Evolutionary conservation across 495 filamentous ascomycete species (phyloP).

Genomic region (Xylaria palmicola): DNA sequence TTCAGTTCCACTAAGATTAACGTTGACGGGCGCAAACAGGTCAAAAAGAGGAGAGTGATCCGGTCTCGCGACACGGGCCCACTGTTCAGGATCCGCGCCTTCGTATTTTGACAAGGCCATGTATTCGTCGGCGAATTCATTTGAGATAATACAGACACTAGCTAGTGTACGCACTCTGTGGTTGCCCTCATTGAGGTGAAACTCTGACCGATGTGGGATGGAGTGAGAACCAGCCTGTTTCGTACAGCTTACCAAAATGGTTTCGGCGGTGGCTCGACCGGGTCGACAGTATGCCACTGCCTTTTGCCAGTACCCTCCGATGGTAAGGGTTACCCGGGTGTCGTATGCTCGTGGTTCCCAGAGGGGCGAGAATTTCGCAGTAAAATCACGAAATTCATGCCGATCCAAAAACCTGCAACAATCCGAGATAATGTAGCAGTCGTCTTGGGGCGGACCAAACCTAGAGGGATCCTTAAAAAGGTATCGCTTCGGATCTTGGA

Average conservation of each 20-base stretch:
- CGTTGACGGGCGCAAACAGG: slow-evolving; percentile 14
- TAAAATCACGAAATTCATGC: slow-evolving; percentile 52
- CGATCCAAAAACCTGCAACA: slow-evolving; percentile 50
- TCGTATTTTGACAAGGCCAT: slow-evolving; percentile 11
- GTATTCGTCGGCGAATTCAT: slow-evolving; percentile 4
- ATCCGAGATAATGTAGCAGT: slow-evolving; percentile 65
- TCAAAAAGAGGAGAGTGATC: slow-evolving; percentile 16
- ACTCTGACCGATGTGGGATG: neutral
- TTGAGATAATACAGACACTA: slow-evolving; percentile 5
- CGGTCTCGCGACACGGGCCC: slow-evolving; percentile 2
- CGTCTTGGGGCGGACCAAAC: slow-evolving; percentile 44
- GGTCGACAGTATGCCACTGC: neutral
- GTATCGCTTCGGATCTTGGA: slow-evolving; percentile 42
- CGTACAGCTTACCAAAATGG: neutral
- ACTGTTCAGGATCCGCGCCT: neutral
- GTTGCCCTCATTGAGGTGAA: neutral
- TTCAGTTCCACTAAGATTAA: slow-evolving; percentile 6
- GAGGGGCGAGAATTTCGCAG: slow-evolving; percentile 40
- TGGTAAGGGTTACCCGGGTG: neutral
- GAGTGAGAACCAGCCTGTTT: neutral
- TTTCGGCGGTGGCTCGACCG: neutral
- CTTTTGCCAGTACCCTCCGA: slow-evolving; percentile 20
- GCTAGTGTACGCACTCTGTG: slow-evolving; percentile 3
- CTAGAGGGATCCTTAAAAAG: slow-evolving; percentile 65
- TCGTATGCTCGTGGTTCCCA: slow-evolving; percentile 10